phyloP scores from a whole-genome alignment of 495 filamentous ascomycete species.

The Lineolata rhizophorae region DNA sequence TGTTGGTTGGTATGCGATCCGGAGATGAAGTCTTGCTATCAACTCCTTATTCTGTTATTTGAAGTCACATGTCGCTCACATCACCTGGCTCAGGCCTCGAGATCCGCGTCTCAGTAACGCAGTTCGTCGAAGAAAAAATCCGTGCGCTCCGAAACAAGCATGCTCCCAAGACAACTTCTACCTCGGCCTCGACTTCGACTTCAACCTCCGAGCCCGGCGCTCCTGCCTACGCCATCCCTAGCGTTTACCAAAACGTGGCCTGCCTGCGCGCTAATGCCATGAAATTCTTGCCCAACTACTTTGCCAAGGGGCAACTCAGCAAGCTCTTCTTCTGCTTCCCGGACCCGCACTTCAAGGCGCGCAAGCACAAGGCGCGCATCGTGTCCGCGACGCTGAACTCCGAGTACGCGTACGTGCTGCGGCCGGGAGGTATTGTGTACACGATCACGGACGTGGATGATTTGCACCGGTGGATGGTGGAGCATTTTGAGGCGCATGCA shows the following conservation, averaged over 20 bases:
- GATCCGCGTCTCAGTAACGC: slow-evolving; percentile 70
- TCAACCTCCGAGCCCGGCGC: slow-evolving; percentile 2
- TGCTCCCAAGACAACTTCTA: too few relatives aligned
- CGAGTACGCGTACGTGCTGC: slow-evolving; percentile 79
- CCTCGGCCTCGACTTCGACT: slow-evolving; percentile 7
- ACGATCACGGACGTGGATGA: slow-evolving; percentile 96
- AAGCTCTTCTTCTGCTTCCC: slow-evolving; percentile 97
- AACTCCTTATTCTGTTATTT: background rate
- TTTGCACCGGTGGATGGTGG: slow-evolving; percentile 77
- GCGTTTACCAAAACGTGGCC: slow-evolving; percentile 60
- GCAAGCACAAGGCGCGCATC: slow-evolving; percentile 93
- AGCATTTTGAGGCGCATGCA: slow-evolving; percentile 53
- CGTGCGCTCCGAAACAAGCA: slow-evolving; percentile 49
- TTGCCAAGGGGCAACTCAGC: slow-evolving; percentile 45
- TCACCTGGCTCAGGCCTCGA: slow-evolving; percentile 37
- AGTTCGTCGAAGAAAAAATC: slow-evolving; percentile 74
- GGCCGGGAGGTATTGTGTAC: slow-evolving; percentile 68
- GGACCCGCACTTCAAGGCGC: slow-evolving; percentile 91
- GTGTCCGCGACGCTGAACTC: slow-evolving; percentile 69
- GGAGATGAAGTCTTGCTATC: too few relatives aligned
- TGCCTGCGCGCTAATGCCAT: slow-evolving; percentile 85
- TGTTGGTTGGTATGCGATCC: slow-evolving; percentile 44
- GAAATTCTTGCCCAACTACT: slow-evolving; percentile 97
- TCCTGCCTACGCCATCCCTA: slow-evolving; percentile 9
- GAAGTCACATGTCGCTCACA: background rate